Conservation (phyloP, 257 asterid species). For the Plantago ovata region DNA sequence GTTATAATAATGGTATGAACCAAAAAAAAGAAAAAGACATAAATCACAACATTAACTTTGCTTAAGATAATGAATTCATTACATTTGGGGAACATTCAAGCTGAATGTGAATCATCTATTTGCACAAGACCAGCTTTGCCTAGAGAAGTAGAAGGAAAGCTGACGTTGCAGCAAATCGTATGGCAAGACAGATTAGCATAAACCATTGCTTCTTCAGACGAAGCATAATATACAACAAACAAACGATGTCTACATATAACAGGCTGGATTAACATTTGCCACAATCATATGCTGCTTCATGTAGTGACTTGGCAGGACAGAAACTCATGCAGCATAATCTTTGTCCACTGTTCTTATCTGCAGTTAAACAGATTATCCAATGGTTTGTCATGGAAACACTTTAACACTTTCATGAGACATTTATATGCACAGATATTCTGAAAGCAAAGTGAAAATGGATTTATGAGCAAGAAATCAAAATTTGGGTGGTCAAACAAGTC, state of each 20-base stretch:
- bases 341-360: slow-evolving; percentile 9
- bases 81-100: background rate
- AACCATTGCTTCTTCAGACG: too few species aligned
- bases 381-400: background rate
- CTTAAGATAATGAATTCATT: background rate
- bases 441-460: background rate
- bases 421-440: background rate
- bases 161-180: background rate
- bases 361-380: background rate
- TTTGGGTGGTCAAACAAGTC: background rate
- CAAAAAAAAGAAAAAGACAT: too few species aligned
- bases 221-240: background rate
- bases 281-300: background rate
- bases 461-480: background rate
- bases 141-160: background rate
- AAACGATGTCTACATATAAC: background rate
- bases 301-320: too few species aligned
- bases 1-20: too few species aligned
- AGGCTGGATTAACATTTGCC: too few species aligned
- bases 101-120: background rate
- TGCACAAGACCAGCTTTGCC: background rate
- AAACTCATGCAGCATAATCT: background rate
- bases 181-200: background rate
- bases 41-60: background rate
- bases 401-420: background rate